Base-by-base conservation (phyloP, 1,139 yeast species). In the Keqinozyma sinolaborantium region DNA sequence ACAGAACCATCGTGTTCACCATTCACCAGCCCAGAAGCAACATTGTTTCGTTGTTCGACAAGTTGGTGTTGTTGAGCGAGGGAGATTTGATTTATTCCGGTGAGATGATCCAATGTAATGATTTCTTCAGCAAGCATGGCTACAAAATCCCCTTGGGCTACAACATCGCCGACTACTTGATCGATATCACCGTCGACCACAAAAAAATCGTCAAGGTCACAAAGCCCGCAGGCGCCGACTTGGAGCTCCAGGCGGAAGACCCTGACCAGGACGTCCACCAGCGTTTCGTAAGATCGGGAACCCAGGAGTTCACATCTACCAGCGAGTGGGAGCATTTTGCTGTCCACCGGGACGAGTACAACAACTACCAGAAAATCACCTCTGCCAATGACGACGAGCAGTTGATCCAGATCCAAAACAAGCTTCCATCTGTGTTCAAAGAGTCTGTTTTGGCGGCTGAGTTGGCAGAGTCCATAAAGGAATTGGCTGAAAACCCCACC, bases 11-110 rank as follows among this genome's bases (percentile, higher is more conserved):
- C 29, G 78, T 92, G 1, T 83, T 92, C 52, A 87, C 98, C 0
- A 92, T 92, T 42, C 98, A 92, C 60, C 98, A 92, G 53, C 98
- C 98, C n/a, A 75, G 98, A 52, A 86, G 96, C 39, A 92, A 92
- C 48, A 90, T 92, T 52, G 97, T 92, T 18, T 79, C 96, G 0
- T 62, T 87, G 34, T 92, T 92, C 59, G 97, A 90, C 53, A 82
- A 83, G 44, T 69, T 92, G 33, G 58, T 92, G 2, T 63, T 92
- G 30, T 68, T 92, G 33, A 85, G 96, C 25, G 83, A 83, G 41
- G 98, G 98, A 38, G 80, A 80, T 45, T 64, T 87, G 53, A 82
- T 90, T 2, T 92, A 84, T 52, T 85, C 96, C 0, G 98, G 98
- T 11, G 85, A 81, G 14, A 78, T 81, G 76, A 64, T 73, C 16